Conservation (phyloP, 108 stramenopile genomes). For the Nannochloropsis gaditana region DNA sequence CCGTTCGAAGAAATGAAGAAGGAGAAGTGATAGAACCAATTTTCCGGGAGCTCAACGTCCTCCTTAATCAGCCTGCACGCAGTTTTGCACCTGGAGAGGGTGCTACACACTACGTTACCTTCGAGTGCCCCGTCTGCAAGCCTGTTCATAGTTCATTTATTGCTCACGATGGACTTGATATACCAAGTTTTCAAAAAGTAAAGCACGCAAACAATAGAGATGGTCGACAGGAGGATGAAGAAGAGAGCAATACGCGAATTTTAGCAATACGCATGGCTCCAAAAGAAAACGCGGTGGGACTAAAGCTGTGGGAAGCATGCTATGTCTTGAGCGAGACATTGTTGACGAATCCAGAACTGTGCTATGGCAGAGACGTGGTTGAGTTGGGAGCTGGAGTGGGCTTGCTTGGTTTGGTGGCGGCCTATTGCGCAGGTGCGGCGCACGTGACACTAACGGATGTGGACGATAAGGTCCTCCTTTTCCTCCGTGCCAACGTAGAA, state of each 20-base stretch:
- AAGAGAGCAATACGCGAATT: neutral
- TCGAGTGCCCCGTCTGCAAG: neutral
- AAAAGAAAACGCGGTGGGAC: neutral
- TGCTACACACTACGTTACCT: neutral
- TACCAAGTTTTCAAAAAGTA: neutral
- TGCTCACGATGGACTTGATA: neutral
- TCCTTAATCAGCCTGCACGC: neutral
- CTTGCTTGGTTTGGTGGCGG: neutral
- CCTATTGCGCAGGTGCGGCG: conserved; percentile 15
- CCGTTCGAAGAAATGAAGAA: neutral
- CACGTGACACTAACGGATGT: neutral
- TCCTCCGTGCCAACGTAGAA: neutral
- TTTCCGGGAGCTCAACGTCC: neutral
- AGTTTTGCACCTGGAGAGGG: neutral
- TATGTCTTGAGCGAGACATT: neutral
- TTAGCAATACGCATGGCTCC: neutral
- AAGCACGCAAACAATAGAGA: too few relatives aligned
- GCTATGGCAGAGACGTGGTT: neutral
- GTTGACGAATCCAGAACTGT: neutral
- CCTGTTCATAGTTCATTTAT: neutral
- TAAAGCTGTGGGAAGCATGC: conserved; percentile 14
- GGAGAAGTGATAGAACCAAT: neutral
- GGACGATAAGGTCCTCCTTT: neutral
- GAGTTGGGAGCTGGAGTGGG: neutral
- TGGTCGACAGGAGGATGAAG: neutral